Conservation (phyloP, 176 grass and related monocot genomes). For the Bolboschoenus planiculmis region DNA sequence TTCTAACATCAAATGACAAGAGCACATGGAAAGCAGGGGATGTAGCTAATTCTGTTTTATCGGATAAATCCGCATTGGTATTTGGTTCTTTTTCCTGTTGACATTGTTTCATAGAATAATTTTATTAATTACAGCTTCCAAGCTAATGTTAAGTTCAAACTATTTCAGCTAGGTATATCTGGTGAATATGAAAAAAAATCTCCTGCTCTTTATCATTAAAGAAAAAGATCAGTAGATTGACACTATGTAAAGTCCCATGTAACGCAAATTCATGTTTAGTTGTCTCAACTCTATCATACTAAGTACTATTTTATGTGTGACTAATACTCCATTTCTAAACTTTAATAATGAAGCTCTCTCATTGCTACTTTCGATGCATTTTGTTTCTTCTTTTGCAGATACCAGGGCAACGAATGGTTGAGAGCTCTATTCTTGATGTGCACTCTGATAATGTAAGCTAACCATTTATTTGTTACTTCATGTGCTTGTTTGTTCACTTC, state of each 20-base stretch:
- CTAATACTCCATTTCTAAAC: not conserved
- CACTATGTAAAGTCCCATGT: not conserved
- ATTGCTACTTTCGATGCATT: not conserved
- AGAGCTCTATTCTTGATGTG: constrained; percentile 97
- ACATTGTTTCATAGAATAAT: not conserved
- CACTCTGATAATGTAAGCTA: constrained; percentile 54
- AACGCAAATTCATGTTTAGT: not conserved
- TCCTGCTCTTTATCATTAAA: not conserved
- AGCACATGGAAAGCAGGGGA: constrained; percentile 68
- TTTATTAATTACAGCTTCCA: not conserved
- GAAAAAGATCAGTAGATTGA: not conserved
- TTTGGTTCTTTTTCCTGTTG: not conserved
- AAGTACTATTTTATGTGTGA: not conserved
- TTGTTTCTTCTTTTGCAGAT: constrained; percentile 44
- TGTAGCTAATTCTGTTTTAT: constrained; percentile 93
- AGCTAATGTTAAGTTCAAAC: not conserved
- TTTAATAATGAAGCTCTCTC: not conserved
- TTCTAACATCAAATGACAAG: constrained; percentile 72
- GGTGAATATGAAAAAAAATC: not conserved
- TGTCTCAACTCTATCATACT: not conserved
- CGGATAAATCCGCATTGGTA: constrained; percentile 86
- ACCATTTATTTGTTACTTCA: constrained; percentile 16
- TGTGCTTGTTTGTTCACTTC: not conserved
- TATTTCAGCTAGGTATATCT: not conserved
- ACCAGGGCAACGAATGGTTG: constrained; percentile 54